Evolutionary conservation across 2,329 filamentous ascomycete genomes (phyloP).

Genomic region (Didymella glomerata): DNA sequence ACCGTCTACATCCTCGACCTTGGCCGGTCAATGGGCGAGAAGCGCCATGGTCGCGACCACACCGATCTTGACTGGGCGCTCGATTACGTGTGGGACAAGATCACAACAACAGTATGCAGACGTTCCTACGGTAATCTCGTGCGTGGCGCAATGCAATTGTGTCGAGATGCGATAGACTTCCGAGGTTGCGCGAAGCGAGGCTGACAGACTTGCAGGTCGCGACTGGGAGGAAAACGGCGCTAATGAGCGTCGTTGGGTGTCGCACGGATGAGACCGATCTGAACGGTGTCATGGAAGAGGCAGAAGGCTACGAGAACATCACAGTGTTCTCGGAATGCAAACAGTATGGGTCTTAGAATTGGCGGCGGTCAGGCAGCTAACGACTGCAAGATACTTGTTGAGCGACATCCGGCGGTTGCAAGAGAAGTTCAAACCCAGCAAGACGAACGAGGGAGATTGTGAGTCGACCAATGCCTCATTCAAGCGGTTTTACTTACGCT

Average conservation of each 20-base stretch:
- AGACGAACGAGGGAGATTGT: slow-evolving; percentile 77
- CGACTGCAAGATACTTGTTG: slow-evolving; percentile 65
- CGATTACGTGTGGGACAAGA: slow-evolving; percentile 94
- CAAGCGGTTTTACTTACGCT: slow-evolving; percentile 23
- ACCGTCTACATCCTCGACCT: slow-evolving; percentile 92
- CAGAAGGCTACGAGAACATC: slow-evolving; percentile 82
- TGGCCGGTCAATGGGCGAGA: slow-evolving; percentile 81
- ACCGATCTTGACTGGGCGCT: slow-evolving; percentile 89
- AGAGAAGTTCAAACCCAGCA: slow-evolving; percentile 70
- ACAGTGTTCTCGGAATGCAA: slow-evolving; percentile 70
- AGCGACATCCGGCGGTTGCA: slow-evolving; percentile 72
- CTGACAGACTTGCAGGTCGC: slow-evolving; percentile 56
- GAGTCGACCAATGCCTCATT: slow-evolving; percentile 25
- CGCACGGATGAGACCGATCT: slow-evolving; percentile 69
- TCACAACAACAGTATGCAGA: slow-evolving; percentile 72
- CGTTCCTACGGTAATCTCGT: slow-evolving; percentile 34
- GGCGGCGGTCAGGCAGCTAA: slow-evolving; percentile 13
- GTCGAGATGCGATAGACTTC: background rate
- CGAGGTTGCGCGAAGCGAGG: background rate
- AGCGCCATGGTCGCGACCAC: slow-evolving; percentile 73
- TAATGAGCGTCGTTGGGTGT: slow-evolving; percentile 81
- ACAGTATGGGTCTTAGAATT: slow-evolving; percentile 60
- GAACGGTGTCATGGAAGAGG: slow-evolving; percentile 62
- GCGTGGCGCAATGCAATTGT: slow-evolving; percentile 16
- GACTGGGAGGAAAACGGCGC: slow-evolving; percentile 76